These are phyloP conservation scores for Pneumocystis canis DNA, from an alignment of 1,139 yeast genomes.

Conservation along the genomic window DNA sequence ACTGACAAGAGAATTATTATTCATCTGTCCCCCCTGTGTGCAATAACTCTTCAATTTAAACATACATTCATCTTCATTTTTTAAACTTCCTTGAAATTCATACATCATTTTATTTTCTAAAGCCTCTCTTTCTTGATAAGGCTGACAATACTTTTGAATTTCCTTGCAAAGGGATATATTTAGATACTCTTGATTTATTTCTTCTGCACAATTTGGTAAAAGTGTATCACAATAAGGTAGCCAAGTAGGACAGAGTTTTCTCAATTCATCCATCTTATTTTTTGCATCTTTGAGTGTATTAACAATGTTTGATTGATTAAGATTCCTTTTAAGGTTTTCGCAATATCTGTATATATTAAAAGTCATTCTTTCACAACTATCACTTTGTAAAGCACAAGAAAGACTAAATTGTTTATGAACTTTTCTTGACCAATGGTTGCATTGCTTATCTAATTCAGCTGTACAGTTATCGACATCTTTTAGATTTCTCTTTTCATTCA, in stretches of 20 bases:
- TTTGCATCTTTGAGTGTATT: not conserved
- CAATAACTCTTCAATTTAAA: not conserved
- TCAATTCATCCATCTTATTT: not conserved
- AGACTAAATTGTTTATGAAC: too few relatives aligned
- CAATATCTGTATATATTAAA: not conserved
- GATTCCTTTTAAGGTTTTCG: not conserved
- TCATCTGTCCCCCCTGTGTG: not conserved
- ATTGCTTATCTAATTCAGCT: not conserved
- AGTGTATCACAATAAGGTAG: not conserved
- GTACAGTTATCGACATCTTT: not conserved
- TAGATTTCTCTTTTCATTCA: too few relatives aligned
- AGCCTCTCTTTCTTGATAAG: not conserved
- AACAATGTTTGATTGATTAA: not conserved
- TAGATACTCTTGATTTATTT: not conserved
- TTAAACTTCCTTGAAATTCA: not conserved
- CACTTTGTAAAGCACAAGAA: not conserved
- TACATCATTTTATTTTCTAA: not conserved
- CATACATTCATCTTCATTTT: not conserved
- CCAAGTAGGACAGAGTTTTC: not conserved
- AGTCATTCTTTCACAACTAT: not conserved
- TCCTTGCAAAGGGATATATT: not conserved
- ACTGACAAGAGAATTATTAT: not conserved
- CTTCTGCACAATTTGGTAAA: not conserved
- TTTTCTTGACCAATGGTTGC: not conserved
- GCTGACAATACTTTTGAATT: not conserved